phyloP scores from a whole-genome alignment of 768 basidiomycete species.

The Xerocomellus amylosporus region DNA sequence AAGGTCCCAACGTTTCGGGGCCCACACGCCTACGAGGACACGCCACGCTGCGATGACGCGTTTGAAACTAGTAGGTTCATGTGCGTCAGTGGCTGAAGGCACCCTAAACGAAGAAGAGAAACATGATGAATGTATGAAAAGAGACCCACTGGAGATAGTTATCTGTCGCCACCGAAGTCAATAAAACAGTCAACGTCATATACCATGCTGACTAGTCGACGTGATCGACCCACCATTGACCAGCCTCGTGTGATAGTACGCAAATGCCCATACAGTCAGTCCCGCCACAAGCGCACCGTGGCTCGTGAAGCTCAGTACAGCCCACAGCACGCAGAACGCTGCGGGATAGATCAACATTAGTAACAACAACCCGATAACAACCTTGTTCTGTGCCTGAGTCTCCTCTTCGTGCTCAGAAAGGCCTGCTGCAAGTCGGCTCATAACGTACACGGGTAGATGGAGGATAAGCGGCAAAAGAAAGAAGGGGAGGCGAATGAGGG shows the following conservation, averaged over 20 bases:
- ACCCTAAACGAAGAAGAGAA: constrained; percentile 12
- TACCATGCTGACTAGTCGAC: constrained; percentile 18
- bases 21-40: constrained; percentile 94
- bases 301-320: constrained; percentile 71
- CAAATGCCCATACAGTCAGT: constrained; percentile 69
- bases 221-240: constrained; percentile 68
- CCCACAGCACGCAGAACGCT: constrained; percentile 86
- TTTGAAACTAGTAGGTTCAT: constrained; percentile 56
- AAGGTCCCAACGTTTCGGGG: constrained; percentile 79
- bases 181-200: constrained; percentile 19
- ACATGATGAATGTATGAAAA: constrained; percentile 1
- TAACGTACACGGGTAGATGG: constrained; percentile 81
- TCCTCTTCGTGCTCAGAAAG: constrained; percentile 87
- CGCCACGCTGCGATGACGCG: constrained; percentile 93
- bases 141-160: constrained; percentile 72
- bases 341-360: constrained; percentile 74
- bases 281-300: constrained; percentile 72
- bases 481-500: constrained; percentile 77
- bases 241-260: constrained; percentile 79
- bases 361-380: constrained; percentile 80
- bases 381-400: constrained; percentile 95
- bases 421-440: constrained; percentile 71
- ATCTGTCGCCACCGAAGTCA: constrained; percentile 37
- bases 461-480: constrained; percentile 84
- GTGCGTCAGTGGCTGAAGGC: constrained; percentile 19